Evolutionary conservation across 768 basidiomycete genomes (phyloP).

Genomic region (Trametes villosa): DNA sequence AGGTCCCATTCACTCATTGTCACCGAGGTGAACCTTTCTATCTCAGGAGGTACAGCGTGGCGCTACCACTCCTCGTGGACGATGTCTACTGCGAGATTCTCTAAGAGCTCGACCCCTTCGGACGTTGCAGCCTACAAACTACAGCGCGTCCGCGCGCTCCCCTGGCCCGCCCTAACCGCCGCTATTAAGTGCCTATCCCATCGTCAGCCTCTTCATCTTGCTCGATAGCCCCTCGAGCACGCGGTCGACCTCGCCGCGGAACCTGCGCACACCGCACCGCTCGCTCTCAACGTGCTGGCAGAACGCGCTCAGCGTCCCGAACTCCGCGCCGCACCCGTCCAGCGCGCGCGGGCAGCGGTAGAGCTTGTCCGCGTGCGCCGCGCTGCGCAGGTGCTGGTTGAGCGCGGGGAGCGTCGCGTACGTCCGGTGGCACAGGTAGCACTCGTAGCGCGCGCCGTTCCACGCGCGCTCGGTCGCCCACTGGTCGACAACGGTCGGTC

Average conservation of each 20-base stretch:
- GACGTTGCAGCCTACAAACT: too few relatives aligned
- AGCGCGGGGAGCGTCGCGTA: conserved; percentile 48
- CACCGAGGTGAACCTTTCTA: too few relatives aligned
- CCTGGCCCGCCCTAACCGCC: too few relatives aligned
- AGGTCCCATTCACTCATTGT: too few relatives aligned
- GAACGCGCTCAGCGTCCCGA: conserved; percentile 59
- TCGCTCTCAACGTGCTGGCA: conserved; percentile 71
- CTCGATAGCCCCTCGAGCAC: neutral
- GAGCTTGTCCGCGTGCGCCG: conserved; percentile 54
- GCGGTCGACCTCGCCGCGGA: neutral
- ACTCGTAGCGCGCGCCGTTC: conserved; percentile 56
- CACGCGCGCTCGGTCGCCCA: conserved; percentile 45
- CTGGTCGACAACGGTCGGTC: neutral
- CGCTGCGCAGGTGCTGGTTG: conserved; percentile 68
- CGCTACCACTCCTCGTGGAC: too few relatives aligned
- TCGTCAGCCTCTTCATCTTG: neutral
- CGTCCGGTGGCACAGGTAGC: conserved; percentile 57
- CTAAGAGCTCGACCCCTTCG: too few relatives aligned
- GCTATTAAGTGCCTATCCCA: too few relatives aligned
- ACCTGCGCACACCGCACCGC: conserved; percentile 39
- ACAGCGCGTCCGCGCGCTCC: too few relatives aligned
- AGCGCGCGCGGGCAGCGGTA: conserved; percentile 55
- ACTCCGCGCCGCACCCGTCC: conserved; percentile 45
- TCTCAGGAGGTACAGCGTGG: too few relatives aligned
- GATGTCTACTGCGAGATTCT: too few relatives aligned